Evolutionary conservation across 139 green algal genomes (phyloP).

Genomic region (Medakamo hakoo): DNA sequence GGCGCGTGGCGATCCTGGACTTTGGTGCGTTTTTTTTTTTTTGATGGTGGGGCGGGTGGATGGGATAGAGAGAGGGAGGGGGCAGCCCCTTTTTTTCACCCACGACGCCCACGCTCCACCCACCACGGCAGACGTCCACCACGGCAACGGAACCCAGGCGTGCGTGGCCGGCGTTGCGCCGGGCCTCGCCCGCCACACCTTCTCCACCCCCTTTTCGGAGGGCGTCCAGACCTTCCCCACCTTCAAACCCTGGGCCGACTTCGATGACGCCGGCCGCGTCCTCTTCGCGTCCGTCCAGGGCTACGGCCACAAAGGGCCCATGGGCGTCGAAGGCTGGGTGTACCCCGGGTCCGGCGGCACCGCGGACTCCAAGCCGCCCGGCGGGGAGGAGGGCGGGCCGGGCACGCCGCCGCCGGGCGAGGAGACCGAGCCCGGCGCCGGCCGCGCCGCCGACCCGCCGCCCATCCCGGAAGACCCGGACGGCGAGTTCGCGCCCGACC

Average conservation of each 20-base stretch:
- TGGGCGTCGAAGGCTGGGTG: conserved; percentile 23
- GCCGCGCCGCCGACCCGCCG: neutral
- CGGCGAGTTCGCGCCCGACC: conserved; percentile 17
- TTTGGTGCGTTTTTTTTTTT: too few species aligned
- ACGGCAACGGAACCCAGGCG: conserved; percentile 79
- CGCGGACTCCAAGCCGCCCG: conserved; percentile 30
- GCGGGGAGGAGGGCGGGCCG: conserved; percentile 2
- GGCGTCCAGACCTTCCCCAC: conserved; percentile 53
- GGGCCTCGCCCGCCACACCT: conserved; percentile 12
- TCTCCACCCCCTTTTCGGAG: conserved; percentile 49
- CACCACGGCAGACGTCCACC: too few species aligned
- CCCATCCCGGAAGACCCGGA: conserved; percentile 25
- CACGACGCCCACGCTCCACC: too few species aligned
- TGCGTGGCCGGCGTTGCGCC: conserved; percentile 30
- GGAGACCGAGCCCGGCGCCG: neutral
- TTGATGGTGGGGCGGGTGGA: too few species aligned
- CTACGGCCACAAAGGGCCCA: conserved; percentile 32
- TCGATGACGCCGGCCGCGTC: conserved; percentile 63
- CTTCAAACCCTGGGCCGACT: conserved; percentile 70
- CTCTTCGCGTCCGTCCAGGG: conserved; percentile 77
- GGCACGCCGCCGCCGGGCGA: neutral
- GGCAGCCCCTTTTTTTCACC: too few species aligned
- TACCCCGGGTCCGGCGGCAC: conserved; percentile 73
- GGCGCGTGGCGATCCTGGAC: conserved; percentile 67
- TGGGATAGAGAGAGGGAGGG: too few species aligned